phyloP scores from a whole-genome alignment of 208 protist genomes.

The Acanthamoeba polyphaga region DNA sequence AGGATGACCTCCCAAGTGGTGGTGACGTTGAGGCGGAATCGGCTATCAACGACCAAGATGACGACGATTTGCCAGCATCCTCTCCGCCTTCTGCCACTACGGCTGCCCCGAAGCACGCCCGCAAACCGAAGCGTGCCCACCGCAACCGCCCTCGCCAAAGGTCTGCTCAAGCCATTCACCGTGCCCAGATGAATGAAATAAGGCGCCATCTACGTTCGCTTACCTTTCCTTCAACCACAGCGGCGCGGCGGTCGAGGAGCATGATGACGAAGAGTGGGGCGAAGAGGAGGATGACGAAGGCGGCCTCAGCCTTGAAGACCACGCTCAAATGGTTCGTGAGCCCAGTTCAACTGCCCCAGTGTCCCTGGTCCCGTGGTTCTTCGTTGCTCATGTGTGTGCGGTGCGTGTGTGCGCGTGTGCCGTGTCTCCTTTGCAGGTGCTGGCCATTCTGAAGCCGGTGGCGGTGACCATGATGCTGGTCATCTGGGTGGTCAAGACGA shows the following conservation, averaged over 20 bases:
- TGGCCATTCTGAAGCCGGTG: slow-evolving; percentile 75
- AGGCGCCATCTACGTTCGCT: not conserved
- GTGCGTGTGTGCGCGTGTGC: not conserved
- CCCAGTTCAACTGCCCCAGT: too few relatives aligned
- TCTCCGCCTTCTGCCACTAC: not conserved
- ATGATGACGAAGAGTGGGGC: slow-evolving; percentile 64
- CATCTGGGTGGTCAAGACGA: slow-evolving; percentile 25
- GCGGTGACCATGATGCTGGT: slow-evolving; percentile 73
- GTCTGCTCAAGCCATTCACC: too few relatives aligned
- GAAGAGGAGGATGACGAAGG: slow-evolving; percentile 55
- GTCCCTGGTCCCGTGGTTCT: not conserved
- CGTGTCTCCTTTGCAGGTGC: not conserved
- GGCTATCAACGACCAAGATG: not conserved
- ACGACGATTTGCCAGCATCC: slow-evolving; percentile 1
- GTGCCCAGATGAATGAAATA: not conserved
- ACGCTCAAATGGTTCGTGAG: slow-evolving; percentile 28
- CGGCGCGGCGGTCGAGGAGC: not conserved
- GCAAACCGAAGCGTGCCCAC: not conserved
- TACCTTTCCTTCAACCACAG: not conserved
- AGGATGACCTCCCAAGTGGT: not conserved
- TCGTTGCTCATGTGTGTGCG: not conserved
- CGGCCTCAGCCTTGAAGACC: slow-evolving; percentile 12
- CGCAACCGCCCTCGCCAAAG: too few relatives aligned
- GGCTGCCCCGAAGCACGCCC: not conserved
- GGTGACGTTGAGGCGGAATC: not conserved